Base-by-base conservation (phyloP, 129 eudicot genomes). In the Cynara cardunculus region DNA sequence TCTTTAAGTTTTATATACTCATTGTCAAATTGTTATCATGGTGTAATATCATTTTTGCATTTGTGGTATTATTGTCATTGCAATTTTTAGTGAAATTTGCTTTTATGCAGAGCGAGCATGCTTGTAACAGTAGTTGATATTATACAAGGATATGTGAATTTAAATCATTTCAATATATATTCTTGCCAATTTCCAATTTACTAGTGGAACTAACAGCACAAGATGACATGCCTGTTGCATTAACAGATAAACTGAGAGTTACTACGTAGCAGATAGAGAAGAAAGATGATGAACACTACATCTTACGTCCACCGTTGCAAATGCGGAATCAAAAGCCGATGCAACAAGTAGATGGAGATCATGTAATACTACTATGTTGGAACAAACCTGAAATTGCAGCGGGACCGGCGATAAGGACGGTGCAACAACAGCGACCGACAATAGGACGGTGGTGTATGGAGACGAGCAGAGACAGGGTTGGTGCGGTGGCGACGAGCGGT, bases 301-400 rank as follows among this genome's bases (percentile, higher is more conserved):
- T 73, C 82, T 74, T 88, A 46, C 94, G 99, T 18, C 93, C 81
- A 49, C 97, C 97, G 2, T 85, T 95, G 21, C 86, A 87, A 77
- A 85, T 95, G 92, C 84, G 94, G 71, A 92, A 90, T 81, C 89
- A 87, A 85, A 95, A 92, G 83, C 88, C 93, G 2, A n/a, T n/a
- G n/a, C n/a, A n/a, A n/a, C n/a, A n/a, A n/a, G n/a, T n/a, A n/a
- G n/a, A n/a, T n/a, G n/a, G n/a, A n/a, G n/a, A n/a, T n/a, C n/a
- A n/a, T n/a, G n/a, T n/a, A n/a, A n/a, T n/a, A n/a, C n/a, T n/a
- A n/a, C n/a, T n/a, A n/a, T n/a, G n/a, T n/a, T n/a, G n/a, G n/a
- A n/a, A n/a, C n/a, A n/a, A n/a, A n/a, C n/a, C n/a, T n/a, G n/a
- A n/a, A n/a, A n/a, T n/a, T n/a, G n/a, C n/a, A n/a, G n/a, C n/a